These are phyloP conservation scores for Candida glaebosa DNA, from an alignment of 805 yeast species.

Conservation along the genomic window DNA sequence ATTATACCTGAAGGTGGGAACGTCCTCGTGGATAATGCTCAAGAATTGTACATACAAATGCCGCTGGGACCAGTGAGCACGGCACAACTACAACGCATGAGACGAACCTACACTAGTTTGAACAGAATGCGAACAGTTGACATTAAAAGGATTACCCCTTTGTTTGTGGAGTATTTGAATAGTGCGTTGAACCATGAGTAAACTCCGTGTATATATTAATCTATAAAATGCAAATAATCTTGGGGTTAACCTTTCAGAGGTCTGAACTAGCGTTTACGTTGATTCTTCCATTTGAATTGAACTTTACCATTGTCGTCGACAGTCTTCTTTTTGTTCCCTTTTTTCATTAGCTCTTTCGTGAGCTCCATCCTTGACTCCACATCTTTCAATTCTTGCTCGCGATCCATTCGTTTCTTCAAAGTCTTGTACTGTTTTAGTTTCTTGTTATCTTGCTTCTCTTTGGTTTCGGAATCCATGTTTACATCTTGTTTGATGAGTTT, in stretches of 20 bases:
- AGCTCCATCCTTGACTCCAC: constrained; percentile 71
- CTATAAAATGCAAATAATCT: neutral
- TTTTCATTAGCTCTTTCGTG: constrained; percentile 85
- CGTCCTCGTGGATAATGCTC: constrained; percentile 43
- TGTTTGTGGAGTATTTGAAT: constrained; percentile 77
- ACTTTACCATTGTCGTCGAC: constrained; percentile 63
- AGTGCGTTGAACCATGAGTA: constrained; percentile 48
- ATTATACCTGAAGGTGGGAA: constrained; percentile 46
- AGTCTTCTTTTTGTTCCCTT: constrained; percentile 80
- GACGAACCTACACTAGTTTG: constrained; percentile 79
- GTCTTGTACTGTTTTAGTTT: constrained; percentile 59
- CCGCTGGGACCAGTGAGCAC: constrained; percentile 61
- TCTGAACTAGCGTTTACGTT: constrained; percentile 65
- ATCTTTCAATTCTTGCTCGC: constrained; percentile 62
- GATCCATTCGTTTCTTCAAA: constrained; percentile 62
- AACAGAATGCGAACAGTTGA: constrained; percentile 79
- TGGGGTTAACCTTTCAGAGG: no score
- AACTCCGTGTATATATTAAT: neutral
- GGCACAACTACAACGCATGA: constrained; percentile 77
- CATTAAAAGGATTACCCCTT: constrained; percentile 57
- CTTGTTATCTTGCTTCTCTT: constrained; percentile 42
- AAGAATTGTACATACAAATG: constrained; percentile 51
- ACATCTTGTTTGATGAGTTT: constrained; percentile 26
- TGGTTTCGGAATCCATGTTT: constrained; percentile 24
- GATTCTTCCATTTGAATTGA: constrained; percentile 80